phyloP scores from a whole-genome alignment of 2,329 filamentous ascomycete species.

The Cladosporium sp. region DNA sequence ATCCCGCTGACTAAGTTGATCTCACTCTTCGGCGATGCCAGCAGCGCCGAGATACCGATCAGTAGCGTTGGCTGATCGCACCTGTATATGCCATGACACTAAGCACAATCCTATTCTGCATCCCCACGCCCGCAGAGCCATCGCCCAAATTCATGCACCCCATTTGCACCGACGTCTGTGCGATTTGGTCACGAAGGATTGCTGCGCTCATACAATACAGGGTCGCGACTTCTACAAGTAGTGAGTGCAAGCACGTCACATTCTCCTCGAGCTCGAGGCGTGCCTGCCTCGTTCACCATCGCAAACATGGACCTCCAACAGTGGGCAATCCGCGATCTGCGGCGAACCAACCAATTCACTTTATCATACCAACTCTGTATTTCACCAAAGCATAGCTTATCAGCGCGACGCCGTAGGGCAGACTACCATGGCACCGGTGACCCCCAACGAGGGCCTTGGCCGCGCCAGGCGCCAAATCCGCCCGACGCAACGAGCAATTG shows the following conservation, averaged over 20 bases:
- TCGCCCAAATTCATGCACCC: no score
- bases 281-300: background rate
- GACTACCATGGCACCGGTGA: conserved; percentile 1
- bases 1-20: no score
- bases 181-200: no score
- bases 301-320: background rate
- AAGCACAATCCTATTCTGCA: no score
- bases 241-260: background rate
- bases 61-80: no score
- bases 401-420: background rate
- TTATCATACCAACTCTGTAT: background rate
- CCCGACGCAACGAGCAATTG: background rate
- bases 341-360: background rate
- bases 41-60: no score
- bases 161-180: no score
- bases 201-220: no score
- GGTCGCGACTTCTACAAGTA: no score
- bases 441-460: background rate
- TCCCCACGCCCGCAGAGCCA: no score
- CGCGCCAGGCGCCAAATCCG: conserved; percentile 1
- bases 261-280: background rate
- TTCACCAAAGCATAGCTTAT: background rate
- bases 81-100: no score
- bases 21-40: no score
- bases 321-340: background rate